phyloP scores from a whole-genome alignment of 2,329 filamentous ascomycete genomes.

The Fusarium citri region DNA sequence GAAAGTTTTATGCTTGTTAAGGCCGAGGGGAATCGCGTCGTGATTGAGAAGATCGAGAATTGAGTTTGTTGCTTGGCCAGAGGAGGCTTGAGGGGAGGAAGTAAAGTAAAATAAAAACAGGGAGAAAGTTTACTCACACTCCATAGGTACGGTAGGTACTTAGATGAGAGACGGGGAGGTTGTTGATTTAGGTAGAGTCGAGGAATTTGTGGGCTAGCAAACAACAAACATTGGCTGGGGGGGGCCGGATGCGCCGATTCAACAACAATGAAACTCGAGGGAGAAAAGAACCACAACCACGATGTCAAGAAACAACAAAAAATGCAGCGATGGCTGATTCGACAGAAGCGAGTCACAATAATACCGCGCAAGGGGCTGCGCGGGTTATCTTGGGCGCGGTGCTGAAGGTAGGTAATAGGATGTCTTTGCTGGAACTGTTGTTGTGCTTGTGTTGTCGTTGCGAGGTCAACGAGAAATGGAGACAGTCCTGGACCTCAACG shows the following conservation, averaged over 20 bases:
- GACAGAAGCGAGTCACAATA: constrained; percentile 20
- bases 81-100: constrained; percentile 18
- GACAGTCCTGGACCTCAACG: constrained; percentile 28
- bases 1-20: constrained; percentile 12
- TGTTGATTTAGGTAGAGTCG: constrained; percentile 46
- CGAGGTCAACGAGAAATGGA: constrained; percentile 55
- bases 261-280: constrained; percentile 42
- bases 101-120: constrained; percentile 24
- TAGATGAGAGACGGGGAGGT: constrained; percentile 35
- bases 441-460: constrained; percentile 59
- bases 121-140: constrained; percentile 50
- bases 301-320: constrained; percentile 32
- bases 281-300: constrained; percentile 21
- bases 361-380: constrained; percentile 28
- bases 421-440: constrained; percentile 49
- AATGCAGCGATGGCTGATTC: constrained; percentile 8
- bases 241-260: constrained; percentile 46
- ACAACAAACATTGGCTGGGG: constrained; percentile 56
- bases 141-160: constrained; percentile 46
- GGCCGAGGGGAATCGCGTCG: neutral
- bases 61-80: constrained; percentile 18
- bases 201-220: constrained; percentile 48
- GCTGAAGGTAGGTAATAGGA: constrained; percentile 46
- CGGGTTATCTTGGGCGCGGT: constrained; percentile 44
- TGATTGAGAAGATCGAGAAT: neutral